Evolutionary conservation across 2,329 filamentous ascomycete genomes (phyloP).

Genomic region (Cercospora berteroae): DNA sequence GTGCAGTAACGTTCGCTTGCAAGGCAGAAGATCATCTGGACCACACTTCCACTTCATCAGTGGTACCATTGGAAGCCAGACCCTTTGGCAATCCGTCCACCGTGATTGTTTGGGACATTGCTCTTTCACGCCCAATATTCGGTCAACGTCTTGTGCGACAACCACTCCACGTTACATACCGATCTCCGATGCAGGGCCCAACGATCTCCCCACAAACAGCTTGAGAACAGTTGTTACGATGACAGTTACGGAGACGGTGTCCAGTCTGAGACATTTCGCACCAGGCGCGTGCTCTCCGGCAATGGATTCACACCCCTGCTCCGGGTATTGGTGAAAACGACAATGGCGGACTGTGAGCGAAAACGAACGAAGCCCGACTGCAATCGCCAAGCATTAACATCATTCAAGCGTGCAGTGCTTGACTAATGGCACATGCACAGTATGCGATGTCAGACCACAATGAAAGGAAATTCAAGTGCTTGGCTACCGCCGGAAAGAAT

Average conservation of each 20-base stretch:
- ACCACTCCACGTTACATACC: background rate
- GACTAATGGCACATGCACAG: too few relatives aligned
- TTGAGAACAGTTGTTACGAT: background rate
- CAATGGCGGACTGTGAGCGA: background rate
- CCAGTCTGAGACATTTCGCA: background rate
- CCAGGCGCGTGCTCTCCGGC: background rate
- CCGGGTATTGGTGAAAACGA: background rate
- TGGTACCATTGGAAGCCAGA: background rate
- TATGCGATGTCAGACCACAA: background rate
- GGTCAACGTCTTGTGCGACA: background rate
- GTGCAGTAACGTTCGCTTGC: background rate
- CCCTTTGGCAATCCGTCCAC: background rate
- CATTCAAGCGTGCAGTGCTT: background rate
- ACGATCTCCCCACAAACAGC: background rate
- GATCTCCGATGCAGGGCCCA: background rate
- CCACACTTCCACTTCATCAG: background rate
- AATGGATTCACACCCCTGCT: background rate
- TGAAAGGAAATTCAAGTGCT: too few relatives aligned
- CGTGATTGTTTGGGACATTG: background rate
- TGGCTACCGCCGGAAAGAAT: too few relatives aligned
- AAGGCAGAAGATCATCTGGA: background rate
- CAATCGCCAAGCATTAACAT: background rate
- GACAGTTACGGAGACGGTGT: background rate
- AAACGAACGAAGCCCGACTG: background rate
- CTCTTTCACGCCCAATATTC: background rate